phyloP scores from a whole-genome alignment of 495 filamentous ascomycete species.

The Penicillium subrubescens region DNA sequence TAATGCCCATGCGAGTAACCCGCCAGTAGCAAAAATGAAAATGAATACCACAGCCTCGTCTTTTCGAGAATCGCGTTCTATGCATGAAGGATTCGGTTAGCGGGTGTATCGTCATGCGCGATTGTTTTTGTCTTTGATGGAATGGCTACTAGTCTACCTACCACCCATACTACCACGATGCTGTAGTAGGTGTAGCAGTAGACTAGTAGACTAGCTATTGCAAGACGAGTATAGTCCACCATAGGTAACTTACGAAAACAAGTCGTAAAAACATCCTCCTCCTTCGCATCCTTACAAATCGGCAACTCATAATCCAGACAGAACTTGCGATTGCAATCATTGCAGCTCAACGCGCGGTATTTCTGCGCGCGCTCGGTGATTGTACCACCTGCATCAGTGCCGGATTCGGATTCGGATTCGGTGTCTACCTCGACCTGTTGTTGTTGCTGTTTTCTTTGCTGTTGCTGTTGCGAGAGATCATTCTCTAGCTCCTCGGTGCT shows the following conservation, averaged over 20 bases:
- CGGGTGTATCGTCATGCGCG: not conserved
- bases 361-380: slow-evolving; percentile 29
- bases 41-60: slow-evolving; percentile 90
- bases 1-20: slow-evolving; percentile 78
- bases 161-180: not conserved
- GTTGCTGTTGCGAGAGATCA: not conserved
- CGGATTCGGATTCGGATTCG: not conserved
- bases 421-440: slow-evolving; percentile 6
- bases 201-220: not conserved
- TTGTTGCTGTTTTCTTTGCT: not conserved
- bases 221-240: not conserved
- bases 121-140: not conserved
- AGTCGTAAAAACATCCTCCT: slow-evolving; percentile 83
- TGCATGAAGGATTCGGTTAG: slow-evolving; percentile 26
- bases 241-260: slow-evolving; percentile 72
- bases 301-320: slow-evolving; percentile 83
- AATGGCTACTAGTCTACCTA: not conserved
- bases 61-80: slow-evolving; percentile 84
- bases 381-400: not conserved
- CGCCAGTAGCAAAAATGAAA: slow-evolving; percentile 86
- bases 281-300: slow-evolving; percentile 81
- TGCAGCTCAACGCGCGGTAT: slow-evolving; percentile 60
- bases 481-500: slow-evolving; percentile 7
- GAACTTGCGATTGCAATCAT: slow-evolving; percentile 88
- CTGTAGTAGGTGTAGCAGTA: not conserved